phyloP scores from a whole-genome alignment of 1,139 yeast genomes.

The Torulaspora pretoriensis region DNA sequence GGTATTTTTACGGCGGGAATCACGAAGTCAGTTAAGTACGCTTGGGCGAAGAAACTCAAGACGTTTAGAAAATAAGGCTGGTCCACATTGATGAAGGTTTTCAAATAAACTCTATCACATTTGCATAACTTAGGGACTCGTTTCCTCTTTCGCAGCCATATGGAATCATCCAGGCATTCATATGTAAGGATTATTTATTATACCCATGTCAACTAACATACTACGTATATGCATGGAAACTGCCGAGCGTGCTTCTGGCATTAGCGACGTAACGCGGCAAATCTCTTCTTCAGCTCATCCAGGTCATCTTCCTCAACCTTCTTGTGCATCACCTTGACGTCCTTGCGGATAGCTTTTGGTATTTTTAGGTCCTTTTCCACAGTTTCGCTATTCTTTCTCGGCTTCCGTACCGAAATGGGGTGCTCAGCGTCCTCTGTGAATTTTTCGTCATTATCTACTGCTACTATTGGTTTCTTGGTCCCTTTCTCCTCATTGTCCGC shows the following conservation, averaged over 20 bases:
- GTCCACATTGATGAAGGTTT: not conserved
- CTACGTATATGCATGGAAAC: slow-evolving; percentile 1
- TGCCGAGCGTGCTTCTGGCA: not conserved
- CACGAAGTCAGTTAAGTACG: slow-evolving; percentile 65
- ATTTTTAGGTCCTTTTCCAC: slow-evolving; percentile 42
- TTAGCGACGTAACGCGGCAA: slow-evolving; percentile 44
- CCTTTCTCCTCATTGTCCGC: slow-evolving; percentile 23
- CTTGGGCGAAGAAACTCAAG: slow-evolving; percentile 60
- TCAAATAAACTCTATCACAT: not conserved
- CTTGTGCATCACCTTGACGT: slow-evolving; percentile 25
- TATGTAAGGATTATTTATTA: not conserved
- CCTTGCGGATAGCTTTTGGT: slow-evolving; percentile 40
- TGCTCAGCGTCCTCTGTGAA: slow-evolving; percentile 35
- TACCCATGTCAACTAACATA: not conserved
- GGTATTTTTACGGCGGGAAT: slow-evolving; percentile 88
- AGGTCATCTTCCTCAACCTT: slow-evolving; percentile 40
- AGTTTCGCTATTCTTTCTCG: slow-evolving; percentile 46
- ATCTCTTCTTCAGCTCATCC: slow-evolving; percentile 51
- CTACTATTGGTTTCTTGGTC: slow-evolving; percentile 32
- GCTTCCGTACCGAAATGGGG: slow-evolving; percentile 46
- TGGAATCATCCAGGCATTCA: not conserved
- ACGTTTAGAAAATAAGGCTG: slow-evolving; percentile 7
- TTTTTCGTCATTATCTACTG: slow-evolving; percentile 34
- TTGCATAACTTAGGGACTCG: not conserved
- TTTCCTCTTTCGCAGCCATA: not conserved